Percentiles rank a stretch among this genome's conserved stretches.
Conservation (phyloP, 352 stramenopile genomes). For the Phytopythium cucurbitacearum region DNA sequence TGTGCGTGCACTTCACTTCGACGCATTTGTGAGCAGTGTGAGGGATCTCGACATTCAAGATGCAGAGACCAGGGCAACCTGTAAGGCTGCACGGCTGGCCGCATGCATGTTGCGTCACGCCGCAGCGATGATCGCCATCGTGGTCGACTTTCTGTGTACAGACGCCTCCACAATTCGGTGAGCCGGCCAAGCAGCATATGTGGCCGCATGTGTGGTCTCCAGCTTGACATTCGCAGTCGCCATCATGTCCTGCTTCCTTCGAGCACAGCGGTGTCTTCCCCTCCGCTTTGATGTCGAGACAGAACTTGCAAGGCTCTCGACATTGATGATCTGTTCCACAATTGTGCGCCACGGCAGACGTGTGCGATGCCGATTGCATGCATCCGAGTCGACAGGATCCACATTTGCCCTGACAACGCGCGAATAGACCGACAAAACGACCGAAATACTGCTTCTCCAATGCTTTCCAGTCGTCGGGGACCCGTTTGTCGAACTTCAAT, state of each 20-base stretch:
- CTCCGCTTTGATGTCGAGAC: slow-evolving; percentile 14
- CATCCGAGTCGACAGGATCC: slow-evolving; percentile 51
- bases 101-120: slow-evolving; percentile 52
- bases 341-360: slow-evolving; percentile 23
- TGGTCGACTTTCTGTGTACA: slow-evolving; percentile 50
- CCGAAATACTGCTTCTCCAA: slow-evolving; percentile 43
- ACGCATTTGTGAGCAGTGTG: slow-evolving; percentile 65
- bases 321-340: slow-evolving; percentile 53
- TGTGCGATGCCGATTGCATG: slow-evolving; percentile 48
- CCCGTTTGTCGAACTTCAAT: slow-evolving; percentile 27
- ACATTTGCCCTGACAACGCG: slow-evolving; percentile 56
- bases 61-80: slow-evolving; percentile 39
- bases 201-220: slow-evolving; percentile 63
- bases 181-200: slow-evolving; percentile 32
- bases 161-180: slow-evolving; percentile 45
- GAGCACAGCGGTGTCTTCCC: slow-evolving; percentile 33
- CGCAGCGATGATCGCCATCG: slow-evolving; percentile 39
- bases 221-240: slow-evolving; percentile 51
- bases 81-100: slow-evolving; percentile 39
- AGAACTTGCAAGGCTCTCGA: slow-evolving; percentile 44
- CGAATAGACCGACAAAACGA: slow-evolving; percentile 43
- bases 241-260: slow-evolving; percentile 60
- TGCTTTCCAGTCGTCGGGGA: slow-evolving; percentile 41
- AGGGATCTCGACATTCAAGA: slow-evolving; percentile 40
- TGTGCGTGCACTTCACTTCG: slow-evolving; percentile 46